Evolutionary conservation across 2,329 filamentous ascomycete species (phyloP), one percentile per base, ranked within the genome.

Genomic region (Pseudopithomyces chartarum): DNA sequence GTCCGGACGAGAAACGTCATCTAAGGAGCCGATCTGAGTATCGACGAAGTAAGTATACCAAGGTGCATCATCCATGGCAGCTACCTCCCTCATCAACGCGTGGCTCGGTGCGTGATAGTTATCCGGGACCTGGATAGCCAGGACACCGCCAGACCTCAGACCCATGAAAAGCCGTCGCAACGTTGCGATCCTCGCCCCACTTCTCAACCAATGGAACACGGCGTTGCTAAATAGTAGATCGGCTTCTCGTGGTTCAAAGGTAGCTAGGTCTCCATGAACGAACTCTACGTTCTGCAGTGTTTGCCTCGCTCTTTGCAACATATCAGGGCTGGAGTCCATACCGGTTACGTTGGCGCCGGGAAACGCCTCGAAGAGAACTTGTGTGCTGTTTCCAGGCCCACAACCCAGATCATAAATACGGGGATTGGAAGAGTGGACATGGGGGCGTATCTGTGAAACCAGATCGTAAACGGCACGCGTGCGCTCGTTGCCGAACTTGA

Each of bases 341-440:
- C 84, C 85, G 0, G 75, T 74, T 42, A 87, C 62, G 0, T 65
- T 55, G 0, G 84, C 80, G 3, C 69, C 44, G 0, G 84, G 82
- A 65, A 82, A 87, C 4, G 77, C 76, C 2, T 67, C 62, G 4
- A 73, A 69, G 1, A 87, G 76, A 1, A 81, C 79, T 1, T 73
- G 69, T 0, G 85, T 87, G 2, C 82, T 85, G 72, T 86, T 87
- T 5, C 82, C 85, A 0, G 85, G 85, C 0, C 85, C 85, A 67
- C 85, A 87, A 61, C 85, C 85, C 1, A 87, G 75, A 57, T 87
- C 85, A 62, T 85, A 74, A 61, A 87, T 80, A 10, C 73, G 57
- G 64, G n/a, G 82, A 73, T 0, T 65, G 53, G 13, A 26, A 7
- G 42, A 10, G 2, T 45, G 51, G 38, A 70, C 44, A 42, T 73